A percentile compares a stretch with the other conserved stretches of the same genome.
These are phyloP conservation scores for Angomonas ambiguus DNA, from an alignment of 208 protist species.

Conservation along the genomic window DNA sequence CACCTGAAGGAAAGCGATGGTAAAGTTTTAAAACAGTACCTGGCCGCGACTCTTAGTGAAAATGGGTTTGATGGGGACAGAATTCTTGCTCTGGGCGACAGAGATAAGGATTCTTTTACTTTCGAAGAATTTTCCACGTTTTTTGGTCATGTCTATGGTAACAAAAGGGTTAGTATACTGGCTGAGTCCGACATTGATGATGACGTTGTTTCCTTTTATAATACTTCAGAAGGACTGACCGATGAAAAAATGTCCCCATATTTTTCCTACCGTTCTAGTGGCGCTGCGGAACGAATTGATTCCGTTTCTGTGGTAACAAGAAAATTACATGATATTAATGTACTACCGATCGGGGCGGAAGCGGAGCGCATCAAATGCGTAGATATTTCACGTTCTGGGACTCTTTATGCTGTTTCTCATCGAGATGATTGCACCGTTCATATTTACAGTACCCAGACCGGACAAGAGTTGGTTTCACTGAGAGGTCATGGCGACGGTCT, in stretches of 20 bases:
- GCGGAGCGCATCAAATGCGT: slow-evolving; percentile 50
- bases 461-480: slow-evolving; percentile 37
- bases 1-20: not conserved
- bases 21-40: not conserved
- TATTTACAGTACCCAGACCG: slow-evolving; percentile 33
- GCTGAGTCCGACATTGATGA: slow-evolving; percentile 8
- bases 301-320: not conserved
- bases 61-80: slow-evolving; percentile 15
- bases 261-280: not conserved
- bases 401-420: slow-evolving; percentile 51
- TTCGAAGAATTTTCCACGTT: not conserved
- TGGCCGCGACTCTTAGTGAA: too few species aligned
- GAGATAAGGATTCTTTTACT: not conserved
- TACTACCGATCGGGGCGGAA: slow-evolving; percentile 29
- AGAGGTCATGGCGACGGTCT: slow-evolving; percentile 43
- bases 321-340: slow-evolving; percentile 16
- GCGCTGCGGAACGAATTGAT: not conserved
- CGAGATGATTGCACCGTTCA: slow-evolving; percentile 48
- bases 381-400: slow-evolving; percentile 26
- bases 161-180: slow-evolving; percentile 18
- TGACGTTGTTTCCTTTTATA: not conserved
- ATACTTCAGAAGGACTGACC: not conserved
- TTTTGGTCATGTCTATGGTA: slow-evolving; percentile 14
- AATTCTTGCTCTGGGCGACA: not conserved
- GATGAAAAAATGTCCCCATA: not conserved